These are phyloP conservation scores for Abortiporus biennis DNA, from an alignment of 1,284 basidiomycete species.

Conservation along the genomic window DNA sequence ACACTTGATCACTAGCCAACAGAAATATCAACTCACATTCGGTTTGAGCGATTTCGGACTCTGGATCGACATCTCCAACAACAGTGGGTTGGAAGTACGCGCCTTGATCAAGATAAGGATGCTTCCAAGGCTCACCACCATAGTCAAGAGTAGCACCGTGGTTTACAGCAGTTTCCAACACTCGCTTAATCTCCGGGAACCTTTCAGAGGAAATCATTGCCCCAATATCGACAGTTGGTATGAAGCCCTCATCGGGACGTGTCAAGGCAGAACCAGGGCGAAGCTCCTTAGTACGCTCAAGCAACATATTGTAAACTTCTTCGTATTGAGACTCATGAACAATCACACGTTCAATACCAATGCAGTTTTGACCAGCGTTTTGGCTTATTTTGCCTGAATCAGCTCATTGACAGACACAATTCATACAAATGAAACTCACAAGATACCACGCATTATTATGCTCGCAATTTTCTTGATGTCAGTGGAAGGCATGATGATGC, in stretches of 20 bases:
- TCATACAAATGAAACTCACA: slow-evolving; percentile 46
- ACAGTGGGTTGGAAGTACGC: slow-evolving; percentile 88
- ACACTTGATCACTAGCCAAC: slow-evolving; percentile 3
- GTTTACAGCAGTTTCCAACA: slow-evolving; percentile 68
- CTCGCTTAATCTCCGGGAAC: slow-evolving; percentile 67
- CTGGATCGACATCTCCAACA: slow-evolving; percentile 71
- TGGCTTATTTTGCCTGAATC: slow-evolving; percentile 45
- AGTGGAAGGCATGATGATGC: slow-evolving; percentile 69
- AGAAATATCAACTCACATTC: slow-evolving; percentile 53
- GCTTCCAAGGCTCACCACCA: slow-evolving; percentile 61
- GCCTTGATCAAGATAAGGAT: slow-evolving; percentile 62
- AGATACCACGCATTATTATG: slow-evolving; percentile 81
- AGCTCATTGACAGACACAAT: slow-evolving; percentile 4
- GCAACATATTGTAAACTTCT: slow-evolving; percentile 61
- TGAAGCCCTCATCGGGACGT: slow-evolving; percentile 56
- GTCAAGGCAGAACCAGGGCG: slow-evolving; percentile 68
- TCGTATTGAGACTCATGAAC: slow-evolving; percentile 77
- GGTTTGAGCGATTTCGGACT: slow-evolving; percentile 72
- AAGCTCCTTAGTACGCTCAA: slow-evolving; percentile 58
- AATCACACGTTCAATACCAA: slow-evolving; percentile 90
- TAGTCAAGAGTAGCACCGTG: slow-evolving; percentile 66
- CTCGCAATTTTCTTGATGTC: slow-evolving; percentile 67
- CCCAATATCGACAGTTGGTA: slow-evolving; percentile 71
- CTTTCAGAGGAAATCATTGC: slow-evolving; percentile 70
- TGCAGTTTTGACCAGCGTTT: slow-evolving; percentile 94